phyloP scores from a whole-genome alignment of 257 asterid species.

The Solanum tarijense region DNA sequence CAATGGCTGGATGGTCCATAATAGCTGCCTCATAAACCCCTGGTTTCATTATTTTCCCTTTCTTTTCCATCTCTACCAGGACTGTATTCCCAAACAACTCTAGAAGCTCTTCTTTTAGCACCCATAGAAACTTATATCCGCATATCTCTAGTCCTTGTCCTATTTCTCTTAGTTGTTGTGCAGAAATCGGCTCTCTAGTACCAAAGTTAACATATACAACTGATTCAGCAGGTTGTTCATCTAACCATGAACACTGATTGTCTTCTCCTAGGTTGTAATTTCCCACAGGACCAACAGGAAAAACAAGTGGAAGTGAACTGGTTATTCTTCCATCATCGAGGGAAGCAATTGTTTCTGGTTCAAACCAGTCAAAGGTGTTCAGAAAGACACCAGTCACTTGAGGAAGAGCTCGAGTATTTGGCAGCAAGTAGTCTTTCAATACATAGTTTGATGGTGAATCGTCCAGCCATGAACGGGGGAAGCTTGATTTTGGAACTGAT shows the following conservation, averaged over 20 bases:
- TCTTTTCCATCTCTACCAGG: not conserved
- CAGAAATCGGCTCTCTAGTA: conserved; percentile 17
- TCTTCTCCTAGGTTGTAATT: conserved; percentile 7
- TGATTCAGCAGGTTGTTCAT: conserved; percentile 17
- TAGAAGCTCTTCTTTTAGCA: conserved; percentile 1
- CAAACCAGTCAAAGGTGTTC: conserved; percentile 28
- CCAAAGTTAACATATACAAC: conserved; percentile 27
- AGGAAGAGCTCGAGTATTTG: conserved; percentile 25
- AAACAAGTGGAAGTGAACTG: conserved; percentile 15
- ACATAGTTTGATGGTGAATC: conserved; percentile 17
- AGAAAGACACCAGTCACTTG: conserved; percentile 24
- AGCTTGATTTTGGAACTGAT: conserved; percentile 6
- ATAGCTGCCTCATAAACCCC: conserved; percentile 8
- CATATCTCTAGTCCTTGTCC: conserved; percentile 15
- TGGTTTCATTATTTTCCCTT: conserved; percentile 13
- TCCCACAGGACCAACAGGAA: conserved; percentile 31
- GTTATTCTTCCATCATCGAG: conserved; percentile 6
- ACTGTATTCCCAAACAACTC: not conserved
- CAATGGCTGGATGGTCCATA: conserved; percentile 31
- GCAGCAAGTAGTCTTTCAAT: conserved; percentile 12
- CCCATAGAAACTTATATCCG: conserved; percentile 21
- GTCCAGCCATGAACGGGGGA: conserved; percentile 24
- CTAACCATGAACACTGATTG: conserved; percentile 18
- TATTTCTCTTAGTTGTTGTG: conserved; percentile 17
- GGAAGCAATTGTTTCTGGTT: conserved; percentile 27